Evolutionary conservation across 2,329 filamentous ascomycete genomes (phyloP), one percentile per base, ranked within the genome.

Genomic region (Aspergillus spinulosporus): DNA sequence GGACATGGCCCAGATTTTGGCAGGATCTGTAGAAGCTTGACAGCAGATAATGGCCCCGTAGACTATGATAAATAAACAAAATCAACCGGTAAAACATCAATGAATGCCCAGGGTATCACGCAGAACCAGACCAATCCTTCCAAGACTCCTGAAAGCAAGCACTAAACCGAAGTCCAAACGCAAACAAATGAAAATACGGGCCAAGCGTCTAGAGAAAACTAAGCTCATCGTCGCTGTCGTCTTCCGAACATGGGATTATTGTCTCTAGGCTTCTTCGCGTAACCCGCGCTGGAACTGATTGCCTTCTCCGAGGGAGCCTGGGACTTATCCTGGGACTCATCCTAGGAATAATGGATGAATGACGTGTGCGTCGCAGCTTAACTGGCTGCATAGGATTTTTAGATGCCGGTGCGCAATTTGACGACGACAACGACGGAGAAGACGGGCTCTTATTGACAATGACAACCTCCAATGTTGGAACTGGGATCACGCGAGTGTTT

Each of bases 151-250:
- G 34, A 47, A 47, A 39, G 31, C 31, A 47, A 50, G 15, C 39
- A 42, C 4, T 21, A 15, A 42, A 47, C 6, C 8, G 42, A 39
- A 53, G 50, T 46, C 11, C 11, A 43, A 57, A 49, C 32, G 12
- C 12, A 28, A 15, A 28, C 29, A 11, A 15, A 48, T 39, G 31
- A 42, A 43, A 5, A 37, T 14, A 39, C 5, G 6, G 32, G 12
- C 4, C 2, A 31, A 34, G 29, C 21, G 34, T n/a, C 61, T 50
- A 72, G 5, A 74, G 52, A 60, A 72, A 74, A 59, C 70, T 73
- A 21, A 74, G 63, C 59, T 74, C 72, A 51, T 74, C 72, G n/a
- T 74, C 70, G 42, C 71, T 74, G 26, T 68, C 66, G 5, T 66
- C 68, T 21, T 70, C 68, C 15, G 66, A 67, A 44, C 60, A 69